Conservation (phyloP, 306 rosid genomes). For the Dalbergia cochinchinensis region DNA sequence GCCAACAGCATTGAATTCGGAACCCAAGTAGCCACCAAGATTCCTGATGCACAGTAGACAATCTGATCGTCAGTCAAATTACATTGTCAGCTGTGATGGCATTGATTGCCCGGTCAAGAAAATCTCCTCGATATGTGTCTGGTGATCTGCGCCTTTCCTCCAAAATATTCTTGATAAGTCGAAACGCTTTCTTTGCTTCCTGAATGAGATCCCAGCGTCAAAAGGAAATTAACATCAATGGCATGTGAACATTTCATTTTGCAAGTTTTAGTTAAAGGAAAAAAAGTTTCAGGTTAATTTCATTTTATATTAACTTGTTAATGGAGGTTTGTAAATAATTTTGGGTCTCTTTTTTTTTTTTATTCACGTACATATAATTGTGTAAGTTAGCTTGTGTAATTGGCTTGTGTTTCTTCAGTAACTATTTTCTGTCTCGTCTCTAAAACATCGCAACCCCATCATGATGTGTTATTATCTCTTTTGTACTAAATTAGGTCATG, state of each 20-base stretch:
- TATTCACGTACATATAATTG: too few relatives aligned
- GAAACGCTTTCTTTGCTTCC: constrained; percentile 7
- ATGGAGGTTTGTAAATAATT: too few relatives aligned
- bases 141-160: background rate
- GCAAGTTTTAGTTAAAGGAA: background rate
- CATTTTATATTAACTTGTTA: too few relatives aligned
- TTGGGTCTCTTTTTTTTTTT: too few relatives aligned
- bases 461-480: too few relatives aligned
- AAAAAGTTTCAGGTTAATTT: background rate
- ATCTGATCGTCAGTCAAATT: background rate
- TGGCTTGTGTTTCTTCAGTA: too few relatives aligned
- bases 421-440: too few relatives aligned
- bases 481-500: too few relatives aligned
- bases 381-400: too few relatives aligned
- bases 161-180: background rate
- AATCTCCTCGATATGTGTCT: background rate
- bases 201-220: background rate
- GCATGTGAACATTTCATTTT: background rate
- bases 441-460: too few relatives aligned
- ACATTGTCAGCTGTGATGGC: too few relatives aligned
- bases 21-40: background rate
- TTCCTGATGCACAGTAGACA: background rate
- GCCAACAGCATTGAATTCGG: background rate
- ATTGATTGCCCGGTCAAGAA: background rate
- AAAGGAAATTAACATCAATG: background rate